These are phyloP conservation scores for Penicillium sp. DNA, from an alignment of 2,329 filamentous ascomycete genomes.

Conservation along the genomic window DNA sequence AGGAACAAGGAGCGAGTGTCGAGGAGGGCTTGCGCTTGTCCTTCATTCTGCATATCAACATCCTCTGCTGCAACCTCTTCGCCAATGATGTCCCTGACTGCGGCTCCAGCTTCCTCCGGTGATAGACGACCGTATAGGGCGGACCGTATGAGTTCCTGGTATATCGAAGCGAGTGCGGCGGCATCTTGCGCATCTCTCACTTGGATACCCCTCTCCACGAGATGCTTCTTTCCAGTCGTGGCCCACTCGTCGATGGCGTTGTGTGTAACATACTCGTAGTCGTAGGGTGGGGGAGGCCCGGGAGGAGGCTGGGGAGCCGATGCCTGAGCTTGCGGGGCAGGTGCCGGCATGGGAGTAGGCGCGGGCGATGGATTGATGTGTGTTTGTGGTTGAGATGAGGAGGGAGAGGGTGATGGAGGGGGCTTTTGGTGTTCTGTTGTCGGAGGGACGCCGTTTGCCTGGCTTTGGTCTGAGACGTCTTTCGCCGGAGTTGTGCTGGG, in stretches of 20 bases:
- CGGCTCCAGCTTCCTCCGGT: constrained; percentile 59
- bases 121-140: constrained; percentile 61
- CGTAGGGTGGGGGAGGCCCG: constrained; percentile 44
- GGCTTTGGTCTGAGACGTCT: no score
- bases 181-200: constrained; percentile 58
- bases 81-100: constrained; percentile 65
- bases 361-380: constrained; percentile 21
- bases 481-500: no score
- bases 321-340: no score
- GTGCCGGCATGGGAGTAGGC: no score
- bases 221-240: constrained; percentile 56
- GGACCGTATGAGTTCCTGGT: constrained; percentile 75
- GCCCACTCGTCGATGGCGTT: constrained; percentile 60
- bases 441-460: no score
- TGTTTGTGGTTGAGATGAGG: no score
- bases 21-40: constrained; percentile 39
- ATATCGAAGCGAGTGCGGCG: constrained; percentile 60
- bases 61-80: constrained; percentile 44
- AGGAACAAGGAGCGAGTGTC: constrained; percentile 67
- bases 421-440: no score
- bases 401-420: no score
- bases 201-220: constrained; percentile 58
- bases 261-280: constrained; percentile 68
- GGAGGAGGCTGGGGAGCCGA: no score
- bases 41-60: constrained; percentile 40